phyloP scores from a whole-genome alignment of 768 basidiomycete genomes.

The Lactarius psammicola region DNA sequence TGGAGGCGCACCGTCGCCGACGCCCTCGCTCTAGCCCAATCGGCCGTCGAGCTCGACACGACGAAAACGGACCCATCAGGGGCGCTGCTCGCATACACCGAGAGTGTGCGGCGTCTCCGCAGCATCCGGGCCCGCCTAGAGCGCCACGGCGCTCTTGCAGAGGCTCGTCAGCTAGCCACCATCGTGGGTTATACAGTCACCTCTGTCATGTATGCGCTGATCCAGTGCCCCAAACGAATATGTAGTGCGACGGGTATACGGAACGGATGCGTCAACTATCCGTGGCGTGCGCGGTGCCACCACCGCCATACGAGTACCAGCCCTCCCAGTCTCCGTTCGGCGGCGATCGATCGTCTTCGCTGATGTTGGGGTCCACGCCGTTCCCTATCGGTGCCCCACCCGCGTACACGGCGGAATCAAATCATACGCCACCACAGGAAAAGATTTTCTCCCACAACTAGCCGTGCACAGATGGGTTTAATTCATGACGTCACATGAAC shows the following conservation, averaged over 20 bases:
- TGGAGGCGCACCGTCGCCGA: slow-evolving; percentile 21
- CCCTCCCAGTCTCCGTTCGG: not conserved
- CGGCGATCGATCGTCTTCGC: not conserved
- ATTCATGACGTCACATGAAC: not conserved
- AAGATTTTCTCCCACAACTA: not conserved
- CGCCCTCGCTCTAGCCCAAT: slow-evolving; percentile 11
- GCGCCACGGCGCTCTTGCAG: slow-evolving; percentile 16
- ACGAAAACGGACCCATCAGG: slow-evolving; percentile 7
- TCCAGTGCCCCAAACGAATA: too few relatives aligned
- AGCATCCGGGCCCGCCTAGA: slow-evolving; percentile 18
- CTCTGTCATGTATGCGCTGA: not conserved
- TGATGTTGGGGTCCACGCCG: not conserved
- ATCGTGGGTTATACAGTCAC: slow-evolving; percentile 5
- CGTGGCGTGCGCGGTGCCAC: slow-evolving; percentile 4
- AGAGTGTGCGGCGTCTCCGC: slow-evolving; percentile 18
- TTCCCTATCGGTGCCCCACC: not conserved
- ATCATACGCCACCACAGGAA: not conserved
- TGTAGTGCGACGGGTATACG: slow-evolving; percentile 10
- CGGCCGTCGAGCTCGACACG: slow-evolving; percentile 20
- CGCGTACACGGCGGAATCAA: slow-evolving; percentile 2
- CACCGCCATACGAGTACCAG: slow-evolving; percentile 13
- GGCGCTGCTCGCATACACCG: slow-evolving; percentile 11
- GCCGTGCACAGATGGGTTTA: not conserved
- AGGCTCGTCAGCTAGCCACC: slow-evolving; percentile 3
- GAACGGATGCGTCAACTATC: slow-evolving; percentile 18